Conservation (phyloP, 1,284 basidiomycete genomes). For the Pisolithus thermaeus region DNA sequence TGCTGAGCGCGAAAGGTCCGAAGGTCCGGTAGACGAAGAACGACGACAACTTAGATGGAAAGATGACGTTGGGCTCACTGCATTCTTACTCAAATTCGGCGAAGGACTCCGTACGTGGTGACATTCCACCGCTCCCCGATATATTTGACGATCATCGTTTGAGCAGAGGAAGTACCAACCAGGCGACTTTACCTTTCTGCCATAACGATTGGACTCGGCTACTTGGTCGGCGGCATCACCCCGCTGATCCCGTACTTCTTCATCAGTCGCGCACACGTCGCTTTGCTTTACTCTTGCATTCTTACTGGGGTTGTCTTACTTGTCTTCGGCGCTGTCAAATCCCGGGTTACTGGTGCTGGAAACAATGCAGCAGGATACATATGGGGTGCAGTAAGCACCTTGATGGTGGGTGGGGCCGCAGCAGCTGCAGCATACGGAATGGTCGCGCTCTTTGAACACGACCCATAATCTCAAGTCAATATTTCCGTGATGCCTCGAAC, state of each 20-base stretch:
- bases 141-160: neutral
- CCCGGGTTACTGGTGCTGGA: constrained; percentile 82
- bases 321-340: constrained; percentile 86
- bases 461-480: neutral
- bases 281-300: constrained; percentile 68
- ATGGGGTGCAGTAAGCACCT: constrained; percentile 87
- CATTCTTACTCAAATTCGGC: constrained; percentile 91
- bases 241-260: constrained; percentile 92
- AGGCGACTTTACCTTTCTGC: constrained; percentile 74
- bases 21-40: constrained; percentile 40
- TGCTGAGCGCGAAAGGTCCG: constrained; percentile 47
- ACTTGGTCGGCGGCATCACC: constrained; percentile 83
- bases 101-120: constrained; percentile 68
- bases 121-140: neutral
- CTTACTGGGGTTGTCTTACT: constrained; percentile 83
- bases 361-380: constrained; percentile 50
- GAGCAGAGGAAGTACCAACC: constrained; percentile 74
- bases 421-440: constrained; percentile 87
- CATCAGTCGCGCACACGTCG: constrained; percentile 58
- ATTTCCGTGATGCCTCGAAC: no score
- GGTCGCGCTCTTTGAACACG: constrained; percentile 67
- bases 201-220: constrained; percentile 86
- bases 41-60: constrained; percentile 52
- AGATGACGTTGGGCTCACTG: constrained; percentile 76
- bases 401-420: constrained; percentile 85